Percentiles rank a stretch among this genome's conserved stretches.
phyloP scores from a whole-genome alignment of 345 rosid genomes.

The Raphanus raphanistrum region DNA sequence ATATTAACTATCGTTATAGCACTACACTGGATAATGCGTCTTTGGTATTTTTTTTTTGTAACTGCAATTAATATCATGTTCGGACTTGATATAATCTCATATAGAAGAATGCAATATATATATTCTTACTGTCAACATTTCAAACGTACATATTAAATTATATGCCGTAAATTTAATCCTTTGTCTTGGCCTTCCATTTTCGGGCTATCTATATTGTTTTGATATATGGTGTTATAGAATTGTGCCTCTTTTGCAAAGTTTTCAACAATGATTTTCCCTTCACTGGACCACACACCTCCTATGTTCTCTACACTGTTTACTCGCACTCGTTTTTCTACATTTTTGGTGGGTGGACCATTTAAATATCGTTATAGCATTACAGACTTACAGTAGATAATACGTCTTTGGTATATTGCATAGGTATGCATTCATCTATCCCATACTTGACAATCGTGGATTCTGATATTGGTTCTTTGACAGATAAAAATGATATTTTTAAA shows the following conservation, averaged over 20 bases:
- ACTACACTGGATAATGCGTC: neutral
- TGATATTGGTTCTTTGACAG: too few species aligned
- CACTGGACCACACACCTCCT: neutral
- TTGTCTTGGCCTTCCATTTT: neutral
- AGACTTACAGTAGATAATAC: too few species aligned
- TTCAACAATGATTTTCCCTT: neutral
- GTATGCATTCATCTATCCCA: too few species aligned
- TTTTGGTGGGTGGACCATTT: too few species aligned
- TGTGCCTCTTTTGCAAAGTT: neutral
- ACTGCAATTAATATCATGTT: neutral
- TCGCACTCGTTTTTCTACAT: too few species aligned
- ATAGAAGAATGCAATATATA: neutral
- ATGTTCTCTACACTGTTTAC: neutral
- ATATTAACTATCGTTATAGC: neutral
- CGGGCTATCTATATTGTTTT: neutral
- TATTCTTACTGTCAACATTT: neutral
- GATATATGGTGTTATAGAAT: neutral
- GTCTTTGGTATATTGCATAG: too few species aligned
- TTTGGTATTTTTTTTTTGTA: neutral
- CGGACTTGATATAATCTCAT: neutral
- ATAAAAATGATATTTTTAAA: too few species aligned
- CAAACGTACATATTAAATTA: neutral
- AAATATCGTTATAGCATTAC: too few species aligned
- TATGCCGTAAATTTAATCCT: neutral
- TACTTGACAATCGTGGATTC: too few species aligned